A percentile compares a stretch with the other conserved stretches of the same genome.
These are phyloP conservation scores for Cardiospermum halicacabum DNA, from an alignment of 345 rosid species.

Conservation along the genomic window DNA sequence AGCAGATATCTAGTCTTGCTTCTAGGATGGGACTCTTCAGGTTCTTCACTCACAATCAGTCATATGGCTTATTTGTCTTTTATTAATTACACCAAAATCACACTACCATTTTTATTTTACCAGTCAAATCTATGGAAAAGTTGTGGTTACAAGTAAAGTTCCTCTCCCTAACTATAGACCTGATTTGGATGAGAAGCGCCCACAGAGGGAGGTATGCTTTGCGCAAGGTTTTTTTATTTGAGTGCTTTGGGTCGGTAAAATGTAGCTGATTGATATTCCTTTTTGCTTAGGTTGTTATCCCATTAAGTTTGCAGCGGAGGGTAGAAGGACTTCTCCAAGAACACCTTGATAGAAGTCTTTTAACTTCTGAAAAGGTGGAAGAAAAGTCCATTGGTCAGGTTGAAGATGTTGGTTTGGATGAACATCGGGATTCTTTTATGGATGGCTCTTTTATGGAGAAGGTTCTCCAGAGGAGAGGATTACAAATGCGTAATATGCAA, in stretches of 20 bases:
- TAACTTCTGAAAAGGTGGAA: constrained; percentile 42
- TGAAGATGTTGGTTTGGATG: constrained; percentile 45
- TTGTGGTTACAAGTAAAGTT: constrained; percentile 90
- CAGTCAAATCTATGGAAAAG: constrained; percentile 91
- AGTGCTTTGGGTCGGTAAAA: no score
- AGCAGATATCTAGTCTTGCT: constrained; percentile 83
- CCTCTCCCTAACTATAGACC: constrained; percentile 97
- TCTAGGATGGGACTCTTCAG: constrained; percentile 93
- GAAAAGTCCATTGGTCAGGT: constrained; percentile 33
- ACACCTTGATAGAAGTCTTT: constrained; percentile 72
- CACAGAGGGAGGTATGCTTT: constrained; percentile 87
- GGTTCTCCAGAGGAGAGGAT: constrained; percentile 86
- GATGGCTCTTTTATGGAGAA: constrained; percentile 95
- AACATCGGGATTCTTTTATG: constrained; percentile 46
- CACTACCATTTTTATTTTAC: constrained; percentile 8
- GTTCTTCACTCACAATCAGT: constrained; percentile 24
- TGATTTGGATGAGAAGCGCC: constrained; percentile 97
- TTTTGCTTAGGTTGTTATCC: constrained; percentile 70
- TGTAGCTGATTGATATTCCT: not conserved
- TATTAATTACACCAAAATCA: not conserved
- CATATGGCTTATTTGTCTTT: not conserved
- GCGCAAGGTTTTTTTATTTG: constrained; percentile 7
- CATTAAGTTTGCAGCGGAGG: constrained; percentile 88
- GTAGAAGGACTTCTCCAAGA: constrained; percentile 94
- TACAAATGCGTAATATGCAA: constrained; percentile 91